phyloP scores from a whole-genome alignment of 1,139 yeast species.

The Blastobotrys serpentis region DNA sequence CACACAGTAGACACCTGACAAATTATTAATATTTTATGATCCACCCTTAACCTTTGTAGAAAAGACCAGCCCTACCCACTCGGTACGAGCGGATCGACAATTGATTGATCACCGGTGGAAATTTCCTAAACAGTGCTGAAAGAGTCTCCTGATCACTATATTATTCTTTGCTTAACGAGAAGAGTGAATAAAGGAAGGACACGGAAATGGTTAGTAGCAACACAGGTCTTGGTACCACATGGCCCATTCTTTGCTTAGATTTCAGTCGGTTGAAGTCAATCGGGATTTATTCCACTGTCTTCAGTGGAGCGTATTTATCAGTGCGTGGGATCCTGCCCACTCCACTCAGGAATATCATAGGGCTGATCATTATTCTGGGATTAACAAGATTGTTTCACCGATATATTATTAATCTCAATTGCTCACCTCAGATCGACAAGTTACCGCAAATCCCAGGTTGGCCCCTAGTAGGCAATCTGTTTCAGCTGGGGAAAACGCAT shows the following conservation, averaged over 20 bases:
- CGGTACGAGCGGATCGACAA: slow-evolving; percentile 8
- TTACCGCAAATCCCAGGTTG: slow-evolving; percentile 47
- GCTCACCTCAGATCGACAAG: slow-evolving; percentile 35
- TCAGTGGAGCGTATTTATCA: background rate
- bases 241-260: too few relatives aligned
- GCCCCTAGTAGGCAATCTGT: slow-evolving; percentile 54
- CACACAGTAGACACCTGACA: background rate
- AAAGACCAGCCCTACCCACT: background rate
- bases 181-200: background rate
- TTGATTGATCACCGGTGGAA: slow-evolving; percentile 5
- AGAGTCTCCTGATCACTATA: slow-evolving; percentile 6
- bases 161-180: background rate
- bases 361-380: slow-evolving; percentile 5
- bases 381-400: slow-evolving; percentile 14
- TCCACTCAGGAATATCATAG: background rate
- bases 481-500: slow-evolving; percentile 52
- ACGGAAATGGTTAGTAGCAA: background rate
- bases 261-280: background rate
- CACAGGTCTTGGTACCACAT: background rate
- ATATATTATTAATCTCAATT: slow-evolving; percentile 13
- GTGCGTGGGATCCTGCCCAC: background rate
- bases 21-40: background rate
- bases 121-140: background rate
- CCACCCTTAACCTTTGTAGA: background rate
- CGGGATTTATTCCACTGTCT: background rate